Conservation (phyloP, 2,329 filamentous ascomycete genomes). For the Elsinoe fawcettii region DNA sequence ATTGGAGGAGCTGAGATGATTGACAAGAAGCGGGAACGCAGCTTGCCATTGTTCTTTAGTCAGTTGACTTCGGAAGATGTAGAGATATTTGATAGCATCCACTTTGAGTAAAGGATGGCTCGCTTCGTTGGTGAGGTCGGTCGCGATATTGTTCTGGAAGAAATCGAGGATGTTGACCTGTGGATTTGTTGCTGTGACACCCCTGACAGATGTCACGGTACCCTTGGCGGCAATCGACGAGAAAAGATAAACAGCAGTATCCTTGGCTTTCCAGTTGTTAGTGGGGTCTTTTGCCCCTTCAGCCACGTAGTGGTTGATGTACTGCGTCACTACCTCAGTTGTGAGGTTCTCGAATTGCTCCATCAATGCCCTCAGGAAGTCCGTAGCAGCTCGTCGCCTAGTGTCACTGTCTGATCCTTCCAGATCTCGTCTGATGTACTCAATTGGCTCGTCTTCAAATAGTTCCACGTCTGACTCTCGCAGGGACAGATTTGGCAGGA, state of each 20-base stretch:
- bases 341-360: conserved; percentile 81
- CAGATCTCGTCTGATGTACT: conserved; percentile 90
- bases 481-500: conserved; percentile 84
- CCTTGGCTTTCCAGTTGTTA: conserved; percentile 90
- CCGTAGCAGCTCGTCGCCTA: conserved; percentile 80
- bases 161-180: conserved; percentile 79
- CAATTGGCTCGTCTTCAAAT: conserved; percentile 97
- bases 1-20: conserved; percentile 80
- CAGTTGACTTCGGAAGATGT: conserved; percentile 91
- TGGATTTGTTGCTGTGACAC: conserved; percentile 78
- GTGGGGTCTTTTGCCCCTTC: conserved; percentile 60
- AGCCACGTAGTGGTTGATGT: conserved; percentile 75
- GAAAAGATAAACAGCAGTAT: conserved; percentile 96
- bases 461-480: conserved; percentile 91
- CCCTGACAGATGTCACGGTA: conserved; percentile 74
- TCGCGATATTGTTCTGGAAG: conserved; percentile 85
- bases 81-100: conserved; percentile 95
- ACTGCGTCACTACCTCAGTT: conserved; percentile 76
- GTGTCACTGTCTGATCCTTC: conserved; percentile 97
- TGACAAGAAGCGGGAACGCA: conserved; percentile 81
- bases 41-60: conserved; percentile 86
- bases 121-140: conserved; percentile 68
- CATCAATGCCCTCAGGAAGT: conserved; percentile 83
- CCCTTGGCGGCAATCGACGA: conserved; percentile 91
- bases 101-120: conserved; percentile 86